Base-by-base conservation (phyloP, 2,329 filamentous ascomycete genomes). In the Xylaria sp. region DNA sequence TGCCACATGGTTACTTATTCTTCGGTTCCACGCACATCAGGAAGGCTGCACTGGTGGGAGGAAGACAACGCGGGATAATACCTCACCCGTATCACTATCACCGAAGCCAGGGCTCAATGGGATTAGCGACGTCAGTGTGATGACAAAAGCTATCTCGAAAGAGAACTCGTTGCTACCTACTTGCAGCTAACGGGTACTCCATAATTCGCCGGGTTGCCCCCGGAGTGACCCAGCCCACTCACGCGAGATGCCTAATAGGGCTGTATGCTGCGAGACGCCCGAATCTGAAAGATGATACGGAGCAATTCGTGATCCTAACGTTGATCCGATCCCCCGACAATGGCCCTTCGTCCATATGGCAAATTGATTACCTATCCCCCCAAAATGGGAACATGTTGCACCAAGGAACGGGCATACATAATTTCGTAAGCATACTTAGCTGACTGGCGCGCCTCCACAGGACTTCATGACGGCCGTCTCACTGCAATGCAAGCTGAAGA, bases 381-480 rank as follows among this genome's bases (percentile, higher is more conserved):
- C 20, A 28, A 18, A 7, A 3, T 18, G 52, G 48, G 41, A 48
- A 43, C 15, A 55, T 43, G 55, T 63, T 36, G 46, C 57, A 50
- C 53, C 10, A 30, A 50, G 12, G 28, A 56, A 50, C 18, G 32
- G 56, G 34, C n/a, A 23, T 23, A n/a, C n/a, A n/a, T 15, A 39
- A 32, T 8, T 34, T 45, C 36, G 30, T 56, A 63, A 41, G 43
- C 63, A 34, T 56, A 39, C 53, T 10, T 41, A 34, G 53, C 74
- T 75, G 70, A 76, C 68, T 55, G n/a, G n/a, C 69, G 46, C 23
- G 43, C 56, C 53, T 23, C 53, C 50, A n/a, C 69, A 91, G 89
- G 89, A 90, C 70, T 93, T 93, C 79, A 93, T 93, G 90, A 91
- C 89, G n/a, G 84, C 84, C 2, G 85, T 93, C 15, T 88, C 90